Conservation (phyloP, 352 stramenopile genomes). For the Phytophthora ramorum region DNA sequence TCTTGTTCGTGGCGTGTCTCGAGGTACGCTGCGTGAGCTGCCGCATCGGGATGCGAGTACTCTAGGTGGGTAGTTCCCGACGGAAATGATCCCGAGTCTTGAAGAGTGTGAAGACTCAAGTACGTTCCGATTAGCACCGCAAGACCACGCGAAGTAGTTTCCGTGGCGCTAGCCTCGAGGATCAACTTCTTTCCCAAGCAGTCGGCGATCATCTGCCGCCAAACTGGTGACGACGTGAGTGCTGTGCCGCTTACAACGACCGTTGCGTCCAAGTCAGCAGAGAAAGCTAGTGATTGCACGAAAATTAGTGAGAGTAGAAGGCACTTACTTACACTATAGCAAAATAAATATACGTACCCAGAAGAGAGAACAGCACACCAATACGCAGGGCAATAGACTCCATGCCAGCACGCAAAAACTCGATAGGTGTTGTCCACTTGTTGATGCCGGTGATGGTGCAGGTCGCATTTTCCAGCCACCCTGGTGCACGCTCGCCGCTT, state of each 20-base stretch:
- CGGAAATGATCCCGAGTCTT: slow-evolving; percentile 42
- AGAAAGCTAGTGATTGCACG: slow-evolving; percentile 36
- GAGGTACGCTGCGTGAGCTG: slow-evolving; percentile 68
- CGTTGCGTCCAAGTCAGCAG: slow-evolving; percentile 54
- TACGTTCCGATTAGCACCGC: slow-evolving; percentile 75
- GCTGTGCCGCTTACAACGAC: slow-evolving; percentile 86
- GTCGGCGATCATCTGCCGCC: slow-evolving; percentile 91
- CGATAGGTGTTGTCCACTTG: slow-evolving; percentile 87
- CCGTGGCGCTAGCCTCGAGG: slow-evolving; percentile 62
- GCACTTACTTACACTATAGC: neutral
- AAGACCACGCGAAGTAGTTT: slow-evolving; percentile 88
- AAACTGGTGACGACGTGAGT: slow-evolving; percentile 78
- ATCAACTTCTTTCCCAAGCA: slow-evolving; percentile 75
- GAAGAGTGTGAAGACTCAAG: slow-evolving; percentile 61
- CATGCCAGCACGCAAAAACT: slow-evolving; percentile 91
- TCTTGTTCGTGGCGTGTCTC: slow-evolving; percentile 73
- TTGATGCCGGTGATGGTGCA: slow-evolving; percentile 93
- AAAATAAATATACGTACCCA: slow-evolving; percentile 52
- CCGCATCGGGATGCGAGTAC: slow-evolving; percentile 47
- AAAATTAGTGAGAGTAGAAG: slow-evolving; percentile 1
- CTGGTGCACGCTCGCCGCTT: slow-evolving; percentile 93
- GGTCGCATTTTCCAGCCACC: slow-evolving; percentile 90
- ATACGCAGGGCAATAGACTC: slow-evolving; percentile 93
- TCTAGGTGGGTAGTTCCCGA: slow-evolving; percentile 32
- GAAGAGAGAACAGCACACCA: slow-evolving; percentile 80